A percentile compares a stretch with the other conserved stretches of the same genome.
phyloP scores from a whole-genome alignment of 305 asterid species.

The Euphrasia arctica region DNA sequence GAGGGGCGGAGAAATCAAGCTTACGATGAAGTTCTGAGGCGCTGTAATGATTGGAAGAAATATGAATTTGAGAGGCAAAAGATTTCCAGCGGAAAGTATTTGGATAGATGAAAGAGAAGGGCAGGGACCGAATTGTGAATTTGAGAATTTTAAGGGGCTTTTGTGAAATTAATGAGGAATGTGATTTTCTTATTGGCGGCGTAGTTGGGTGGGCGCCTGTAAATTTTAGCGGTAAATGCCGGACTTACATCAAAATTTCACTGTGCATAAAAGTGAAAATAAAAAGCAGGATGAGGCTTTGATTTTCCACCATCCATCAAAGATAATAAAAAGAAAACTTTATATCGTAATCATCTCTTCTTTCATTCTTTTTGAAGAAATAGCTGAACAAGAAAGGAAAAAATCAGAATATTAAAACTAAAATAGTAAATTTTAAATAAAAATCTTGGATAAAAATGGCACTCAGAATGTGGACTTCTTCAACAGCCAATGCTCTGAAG shows the following conservation, averaged over 20 bases:
- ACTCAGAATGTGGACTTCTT: constrained; percentile 94
- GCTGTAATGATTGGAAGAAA: constrained; percentile 15
- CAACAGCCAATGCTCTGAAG: constrained; percentile 83
- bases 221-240: background rate
- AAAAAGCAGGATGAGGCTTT: constrained; percentile 54
- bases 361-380: constrained; percentile 9
- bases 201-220: background rate
- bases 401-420: background rate
- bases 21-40: constrained; percentile 24
- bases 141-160: constrained; percentile 34
- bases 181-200: background rate
- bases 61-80: constrained; percentile 6
- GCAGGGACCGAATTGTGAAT: constrained; percentile 33
- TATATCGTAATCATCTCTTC: constrained; percentile 21
- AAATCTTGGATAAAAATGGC: constrained; percentile 41
- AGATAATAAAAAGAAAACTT: constrained; percentile 43
- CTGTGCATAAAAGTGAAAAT: background rate
- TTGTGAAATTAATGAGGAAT: background rate
- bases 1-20: constrained; percentile 13
- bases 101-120: constrained; percentile 32
- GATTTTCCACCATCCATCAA: constrained; percentile 68
- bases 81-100: constrained; percentile 17
- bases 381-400: background rate
- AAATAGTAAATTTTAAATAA: constrained; percentile 4
- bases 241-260: background rate